A percentile compares a stretch with the other conserved stretches of the same genome.
These are phyloP conservation scores for Nyssa sinensis DNA, from an alignment of 148 eudicot genomes.

Conservation along the genomic window DNA sequence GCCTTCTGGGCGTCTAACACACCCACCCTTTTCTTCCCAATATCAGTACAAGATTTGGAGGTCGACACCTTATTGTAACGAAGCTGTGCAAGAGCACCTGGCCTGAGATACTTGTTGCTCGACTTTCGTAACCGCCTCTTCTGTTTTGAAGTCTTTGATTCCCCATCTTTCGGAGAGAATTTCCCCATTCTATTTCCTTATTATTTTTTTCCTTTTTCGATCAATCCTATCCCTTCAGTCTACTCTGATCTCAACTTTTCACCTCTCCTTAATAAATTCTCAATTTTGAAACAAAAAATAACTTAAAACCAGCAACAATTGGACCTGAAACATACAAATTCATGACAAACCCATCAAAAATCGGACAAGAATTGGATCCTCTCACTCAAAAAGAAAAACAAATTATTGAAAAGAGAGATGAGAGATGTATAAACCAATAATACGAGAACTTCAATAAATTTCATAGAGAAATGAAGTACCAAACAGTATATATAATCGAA, in stretches of 20 bases:
- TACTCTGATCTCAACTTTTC: background rate
- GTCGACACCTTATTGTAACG: slow-evolving; percentile 58
- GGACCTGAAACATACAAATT: background rate
- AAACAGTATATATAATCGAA: background rate
- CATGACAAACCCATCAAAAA: background rate
- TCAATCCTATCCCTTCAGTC: background rate
- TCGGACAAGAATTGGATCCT: background rate
- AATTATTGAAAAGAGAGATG: too few species aligned
- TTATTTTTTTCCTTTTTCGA: background rate
- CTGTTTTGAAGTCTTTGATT: slow-evolving; percentile 54
- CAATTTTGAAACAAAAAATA: background rate
- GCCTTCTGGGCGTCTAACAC: slow-evolving; percentile 42
- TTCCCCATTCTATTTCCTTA: slow-evolving; percentile 56
- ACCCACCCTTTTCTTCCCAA: slow-evolving; percentile 81
- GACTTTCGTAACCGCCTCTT: slow-evolving; percentile 47
- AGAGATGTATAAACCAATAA: background rate
- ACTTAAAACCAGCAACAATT: background rate
- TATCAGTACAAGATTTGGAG: slow-evolving; percentile 65
- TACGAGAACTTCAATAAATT: background rate
- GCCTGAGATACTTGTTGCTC: slow-evolving; percentile 65
- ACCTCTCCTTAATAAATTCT: background rate
- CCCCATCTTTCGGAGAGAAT: slow-evolving; percentile 52
- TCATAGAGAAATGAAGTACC: background rate
- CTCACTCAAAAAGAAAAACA: background rate
- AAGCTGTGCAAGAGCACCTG: slow-evolving; percentile 88